A percentile compares a stretch with the other conserved stretches of the same genome.
phyloP scores from a whole-genome alignment of 768 basidiomycete species.

The Xerocomus spinulosus region DNA sequence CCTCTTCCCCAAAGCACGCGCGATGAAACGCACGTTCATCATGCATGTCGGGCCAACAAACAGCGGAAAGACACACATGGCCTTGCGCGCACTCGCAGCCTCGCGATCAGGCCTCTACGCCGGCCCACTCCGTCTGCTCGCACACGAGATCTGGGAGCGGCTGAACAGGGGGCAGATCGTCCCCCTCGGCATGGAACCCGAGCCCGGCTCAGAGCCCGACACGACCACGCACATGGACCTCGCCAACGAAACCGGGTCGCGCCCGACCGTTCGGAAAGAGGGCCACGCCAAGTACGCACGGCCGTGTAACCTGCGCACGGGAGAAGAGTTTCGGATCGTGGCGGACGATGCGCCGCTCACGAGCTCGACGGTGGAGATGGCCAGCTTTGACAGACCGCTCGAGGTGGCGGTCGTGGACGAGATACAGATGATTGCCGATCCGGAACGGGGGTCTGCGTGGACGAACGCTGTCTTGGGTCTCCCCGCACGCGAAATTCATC shows the following conservation, averaged over 20 bases:
- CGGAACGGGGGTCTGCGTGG: slow-evolving; percentile 78
- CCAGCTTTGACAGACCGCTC: slow-evolving; percentile 35
- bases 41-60: slow-evolving; percentile 99
- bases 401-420: slow-evolving; percentile 95
- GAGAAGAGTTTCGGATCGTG: slow-evolving; percentile 82
- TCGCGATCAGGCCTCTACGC: slow-evolving; percentile 77
- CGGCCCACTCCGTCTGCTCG: slow-evolving; percentile 87
- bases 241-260: slow-evolving; percentile 17
- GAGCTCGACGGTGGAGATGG: slow-evolving; percentile 96
- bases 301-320: slow-evolving; percentile 83
- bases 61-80: slow-evolving; percentile 94
- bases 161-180: slow-evolving; percentile 87
- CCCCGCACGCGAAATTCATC: slow-evolving; percentile 77
- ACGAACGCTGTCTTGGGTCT: slow-evolving; percentile 73
- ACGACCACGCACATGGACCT: slow-evolving; percentile 33
- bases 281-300: slow-evolving; percentile 51
- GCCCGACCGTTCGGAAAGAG: slow-evolving; percentile 28
- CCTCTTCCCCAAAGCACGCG: slow-evolving; percentile 48
- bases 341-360: slow-evolving; percentile 48
- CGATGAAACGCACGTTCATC: slow-evolving; percentile 68
- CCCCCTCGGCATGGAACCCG: slow-evolving; percentile 56
- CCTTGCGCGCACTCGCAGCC: slow-evolving; percentile 80
- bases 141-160: slow-evolving; percentile 91
- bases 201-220: slow-evolving; percentile 35
- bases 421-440: slow-evolving; percentile 91